Evolutionary conservation across 2,329 filamentous ascomycete genomes (phyloP).

Genomic region (Alternaria brassicae): DNA sequence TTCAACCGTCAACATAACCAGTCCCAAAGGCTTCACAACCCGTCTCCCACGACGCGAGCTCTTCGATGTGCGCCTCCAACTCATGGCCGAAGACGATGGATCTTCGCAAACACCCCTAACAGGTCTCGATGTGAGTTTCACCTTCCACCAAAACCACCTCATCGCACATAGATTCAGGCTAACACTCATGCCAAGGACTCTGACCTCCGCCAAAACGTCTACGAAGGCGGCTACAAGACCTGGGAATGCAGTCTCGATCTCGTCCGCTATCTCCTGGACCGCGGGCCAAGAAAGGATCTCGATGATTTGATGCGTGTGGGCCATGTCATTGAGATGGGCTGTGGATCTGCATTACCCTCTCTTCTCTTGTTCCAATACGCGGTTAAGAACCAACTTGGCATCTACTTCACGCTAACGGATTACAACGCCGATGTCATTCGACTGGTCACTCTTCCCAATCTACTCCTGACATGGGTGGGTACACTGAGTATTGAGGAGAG

Average conservation of each 20-base stretch:
- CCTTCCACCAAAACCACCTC: not conserved
- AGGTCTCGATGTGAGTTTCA: constrained; percentile 32
- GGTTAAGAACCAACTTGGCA: constrained; percentile 55
- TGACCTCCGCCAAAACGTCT: constrained; percentile 81
- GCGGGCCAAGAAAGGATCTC: constrained; percentile 57
- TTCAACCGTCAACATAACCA: constrained; percentile 65
- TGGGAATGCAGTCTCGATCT: constrained; percentile 88
- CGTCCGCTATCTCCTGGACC: constrained; percentile 67
- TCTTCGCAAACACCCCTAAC: constrained; percentile 38
- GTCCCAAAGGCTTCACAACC: constrained; percentile 63
- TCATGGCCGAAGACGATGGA: constrained; percentile 72
- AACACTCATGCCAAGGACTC: constrained; percentile 51
- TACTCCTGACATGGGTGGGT: constrained; percentile 70
- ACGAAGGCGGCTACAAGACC: constrained; percentile 88
- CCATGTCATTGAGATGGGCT: constrained; percentile 70
- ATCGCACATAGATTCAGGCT: constrained; percentile 22
- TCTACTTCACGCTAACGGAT: constrained; percentile 74
- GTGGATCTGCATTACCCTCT: constrained; percentile 77
- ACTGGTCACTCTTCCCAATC: constrained; percentile 80
- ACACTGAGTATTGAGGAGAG: constrained; percentile 30
- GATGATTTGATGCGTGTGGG: constrained; percentile 58
- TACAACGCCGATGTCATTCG: constrained; percentile 81
- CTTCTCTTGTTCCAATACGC: constrained; percentile 73
- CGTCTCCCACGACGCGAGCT: constrained; percentile 75
- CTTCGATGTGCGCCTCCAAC: constrained; percentile 80